Conservation (phyloP, 1,284 basidiomycete species). For the Naganishia sp. region DNA sequence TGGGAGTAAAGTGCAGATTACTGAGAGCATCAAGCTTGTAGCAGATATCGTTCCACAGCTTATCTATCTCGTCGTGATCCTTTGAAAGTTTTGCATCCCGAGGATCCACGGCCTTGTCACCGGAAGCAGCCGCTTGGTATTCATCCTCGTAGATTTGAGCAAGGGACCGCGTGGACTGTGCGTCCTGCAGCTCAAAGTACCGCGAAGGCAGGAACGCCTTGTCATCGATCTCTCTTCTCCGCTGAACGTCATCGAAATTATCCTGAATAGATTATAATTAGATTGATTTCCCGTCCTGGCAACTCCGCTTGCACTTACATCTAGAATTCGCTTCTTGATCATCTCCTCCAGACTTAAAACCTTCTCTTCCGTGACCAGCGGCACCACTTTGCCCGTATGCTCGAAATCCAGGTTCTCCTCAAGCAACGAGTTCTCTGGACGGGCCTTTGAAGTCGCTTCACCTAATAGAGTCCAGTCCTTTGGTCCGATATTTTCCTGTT, state of each 20-base stretch:
- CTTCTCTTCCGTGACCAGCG: slow-evolving; percentile 84
- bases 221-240: slow-evolving; percentile 73
- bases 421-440: slow-evolving; percentile 88
- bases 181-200: slow-evolving; percentile 85
- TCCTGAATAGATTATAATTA: slow-evolving; percentile 42
- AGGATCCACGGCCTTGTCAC: slow-evolving; percentile 63
- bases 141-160: slow-evolving; percentile 97
- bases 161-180: slow-evolving; percentile 80
- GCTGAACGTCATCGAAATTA: slow-evolving; percentile 88
- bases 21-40: slow-evolving; percentile 89
- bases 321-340: slow-evolving; percentile 87
- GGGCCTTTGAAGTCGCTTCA: slow-evolving; percentile 76
- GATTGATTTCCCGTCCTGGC: background rate
- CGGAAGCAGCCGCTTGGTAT: slow-evolving; percentile 65
- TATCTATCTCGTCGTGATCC: slow-evolving; percentile 83
- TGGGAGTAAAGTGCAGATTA: slow-evolving; percentile 94
- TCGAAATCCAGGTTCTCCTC: slow-evolving; percentile 97
- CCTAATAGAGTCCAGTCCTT: slow-evolving; percentile 92
- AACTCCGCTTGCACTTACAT: slow-evolving; percentile 56
- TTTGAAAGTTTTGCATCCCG: slow-evolving; percentile 84
- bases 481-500: slow-evolving; percentile 59
- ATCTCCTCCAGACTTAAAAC: slow-evolving; percentile 82
- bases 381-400: slow-evolving; percentile 77
- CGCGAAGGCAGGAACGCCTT: slow-evolving; percentile 88
- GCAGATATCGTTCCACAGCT: slow-evolving; percentile 81